Conservation (phyloP, 345 rosid genomes). For the Aquilaria malaccensis region DNA sequence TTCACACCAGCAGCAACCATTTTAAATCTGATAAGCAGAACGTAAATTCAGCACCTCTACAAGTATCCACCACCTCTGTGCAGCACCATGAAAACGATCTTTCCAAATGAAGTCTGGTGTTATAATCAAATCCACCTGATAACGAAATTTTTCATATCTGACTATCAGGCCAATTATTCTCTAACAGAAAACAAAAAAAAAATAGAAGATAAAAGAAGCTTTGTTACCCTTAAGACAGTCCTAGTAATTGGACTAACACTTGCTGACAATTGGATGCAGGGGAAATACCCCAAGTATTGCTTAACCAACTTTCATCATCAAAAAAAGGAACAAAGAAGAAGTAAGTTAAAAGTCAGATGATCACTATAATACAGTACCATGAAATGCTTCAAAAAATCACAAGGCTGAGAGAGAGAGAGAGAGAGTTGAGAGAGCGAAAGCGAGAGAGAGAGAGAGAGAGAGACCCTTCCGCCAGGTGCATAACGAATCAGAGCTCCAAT, state of each 20-base stretch:
- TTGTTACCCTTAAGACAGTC: slow-evolving; percentile 86
- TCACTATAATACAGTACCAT: neutral
- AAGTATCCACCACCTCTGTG: slow-evolving; percentile 95
- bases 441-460: slow-evolving; percentile 11
- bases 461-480: slow-evolving; percentile 90
- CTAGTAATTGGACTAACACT: slow-evolving; percentile 96
- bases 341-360: slow-evolving; percentile 1
- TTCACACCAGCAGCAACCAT: no score
- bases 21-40: no score
- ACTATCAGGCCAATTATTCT: neutral
- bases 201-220: neutral
- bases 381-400: slow-evolving; percentile 3
- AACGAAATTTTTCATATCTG: slow-evolving; percentile 13
- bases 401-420: neutral
- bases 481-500: slow-evolving; percentile 91
- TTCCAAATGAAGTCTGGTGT: slow-evolving; percentile 86
- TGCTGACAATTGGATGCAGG: slow-evolving; percentile 71
- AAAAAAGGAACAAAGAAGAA: slow-evolving; percentile 8
- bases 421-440: neutral
- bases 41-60: slow-evolving; percentile 53
- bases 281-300: slow-evolving; percentile 81
- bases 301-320: slow-evolving; percentile 61
- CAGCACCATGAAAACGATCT: slow-evolving; percentile 89
- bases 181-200: slow-evolving; percentile 2
- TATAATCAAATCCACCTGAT: slow-evolving; percentile 80